Percentiles rank a stretch among this genome's conserved stretches.
Evolutionary conservation across 306 rosid species (phyloP).

Genomic region (Astragalus membranaceus): DNA sequence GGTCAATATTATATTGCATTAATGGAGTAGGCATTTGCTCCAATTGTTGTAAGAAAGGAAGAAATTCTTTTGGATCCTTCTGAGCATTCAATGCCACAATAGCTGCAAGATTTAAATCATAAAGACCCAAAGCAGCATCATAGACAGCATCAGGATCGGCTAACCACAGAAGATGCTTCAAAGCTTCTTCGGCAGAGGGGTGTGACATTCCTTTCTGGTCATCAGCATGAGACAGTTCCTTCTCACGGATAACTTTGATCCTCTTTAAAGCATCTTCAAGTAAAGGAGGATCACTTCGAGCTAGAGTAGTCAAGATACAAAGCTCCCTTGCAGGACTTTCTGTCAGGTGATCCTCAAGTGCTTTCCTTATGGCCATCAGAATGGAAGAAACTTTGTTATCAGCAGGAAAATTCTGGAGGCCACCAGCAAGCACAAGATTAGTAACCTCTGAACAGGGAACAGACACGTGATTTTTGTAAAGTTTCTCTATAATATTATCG

Average conservation of each 20-base stretch:
- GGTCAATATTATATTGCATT: conserved; percentile 91
- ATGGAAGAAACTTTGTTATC: conserved; percentile 70
- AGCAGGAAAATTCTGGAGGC: conserved; percentile 27
- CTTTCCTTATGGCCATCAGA: conserved; percentile 71
- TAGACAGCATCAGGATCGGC: conserved; percentile 82
- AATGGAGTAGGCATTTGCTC: conserved; percentile 57
- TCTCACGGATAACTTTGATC: conserved; percentile 69
- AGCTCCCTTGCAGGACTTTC: conserved; percentile 90
- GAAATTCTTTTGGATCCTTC: conserved; percentile 93
- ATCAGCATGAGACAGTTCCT: conserved; percentile 65
- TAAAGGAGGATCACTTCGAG: conserved; percentile 88
- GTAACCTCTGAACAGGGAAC: conserved; percentile 33
- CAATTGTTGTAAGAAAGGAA: conserved; percentile 84
- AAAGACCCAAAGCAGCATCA: conserved; percentile 94
- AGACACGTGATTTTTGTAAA: conserved; percentile 50
- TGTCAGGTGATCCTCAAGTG: conserved; percentile 63
- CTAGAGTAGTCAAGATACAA: conserved; percentile 90
- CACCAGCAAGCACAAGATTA: conserved; percentile 34
- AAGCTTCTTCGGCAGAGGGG: conserved; percentile 93
- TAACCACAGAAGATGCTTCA: conserved; percentile 94
- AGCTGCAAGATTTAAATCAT: conserved; percentile 90
- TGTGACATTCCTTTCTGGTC: conserved; percentile 42
- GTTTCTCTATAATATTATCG: conserved; percentile 55
- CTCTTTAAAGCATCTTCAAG: conserved; percentile 95
- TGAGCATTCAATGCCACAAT: conserved; percentile 96